Base-by-base conservation (phyloP, 768 basidiomycete species). In the Tricholoma sp. region DNA sequence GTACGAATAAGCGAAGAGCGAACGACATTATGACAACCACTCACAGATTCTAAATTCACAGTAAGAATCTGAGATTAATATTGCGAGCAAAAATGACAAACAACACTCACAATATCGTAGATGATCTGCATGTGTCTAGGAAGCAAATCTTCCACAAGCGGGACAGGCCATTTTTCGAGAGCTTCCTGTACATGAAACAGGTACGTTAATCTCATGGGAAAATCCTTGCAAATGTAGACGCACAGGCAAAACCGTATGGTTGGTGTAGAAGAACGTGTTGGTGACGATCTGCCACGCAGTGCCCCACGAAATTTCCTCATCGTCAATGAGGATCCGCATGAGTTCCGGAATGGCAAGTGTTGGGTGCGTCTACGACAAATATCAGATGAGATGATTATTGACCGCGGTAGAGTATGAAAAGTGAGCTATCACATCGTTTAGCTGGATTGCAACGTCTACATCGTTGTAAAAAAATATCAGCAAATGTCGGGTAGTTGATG, bases 271-370 rank as follows among this genome's bases (percentile, higher is more conserved):
- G 76, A 97, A 95, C 2, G 91, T 93, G 67, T 88, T 88, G 52
- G 85, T 91, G 45, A 88, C 85, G 63, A 98, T 92, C 20, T 78
- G 70, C 97, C 97, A 99, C 4, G 97, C 95, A 13, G 71, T 63
- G 59, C 84, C 82, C 90, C 94, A 99, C 1, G 74, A 63, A 17
- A 94, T 65, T 34, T 94, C 91, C 69, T 98, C 96, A 37, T 98
- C 96, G 64, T 98, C 96, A 61, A 91, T 74, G 28, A 91, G 79
- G 61, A 98, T 83, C 28, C 95, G 85, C 92, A 94, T 94, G 55
- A 98, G 77, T 70, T 99, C 97, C 17, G 91, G 91, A 65, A 98
- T 92, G 24, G 95, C 93, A 57, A 98, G 80, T 3, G 94, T 95
- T 0, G 95, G 95, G 70, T 98, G 96, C 3, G 95, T 97, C 86